Evolutionary conservation across 2,329 filamentous ascomycete species (phyloP).

Genomic region (Cercospora sp.): DNA sequence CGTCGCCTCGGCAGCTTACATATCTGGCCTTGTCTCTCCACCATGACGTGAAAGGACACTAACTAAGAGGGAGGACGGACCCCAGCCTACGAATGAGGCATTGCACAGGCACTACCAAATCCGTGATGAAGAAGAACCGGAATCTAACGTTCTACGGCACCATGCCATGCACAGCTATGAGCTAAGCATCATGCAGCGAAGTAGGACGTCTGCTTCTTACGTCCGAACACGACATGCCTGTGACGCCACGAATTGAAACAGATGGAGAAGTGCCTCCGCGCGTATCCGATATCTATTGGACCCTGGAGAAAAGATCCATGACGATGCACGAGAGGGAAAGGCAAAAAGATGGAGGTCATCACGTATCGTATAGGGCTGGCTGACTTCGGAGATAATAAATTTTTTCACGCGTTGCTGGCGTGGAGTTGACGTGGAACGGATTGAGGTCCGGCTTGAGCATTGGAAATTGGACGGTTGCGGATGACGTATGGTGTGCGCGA

Average conservation of each 20-base stretch:
- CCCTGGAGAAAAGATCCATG: not conserved
- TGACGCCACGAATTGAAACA: not conserved
- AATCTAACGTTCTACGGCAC: not conserved
- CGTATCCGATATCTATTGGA: not conserved
- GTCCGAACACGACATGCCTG: not conserved
- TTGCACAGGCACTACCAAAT: not conserved
- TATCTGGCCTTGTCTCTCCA: not conserved
- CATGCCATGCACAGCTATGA: not conserved
- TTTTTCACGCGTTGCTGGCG: not conserved
- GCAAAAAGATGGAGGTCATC: not conserved
- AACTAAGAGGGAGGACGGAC: not conserved
- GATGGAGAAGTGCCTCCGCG: not conserved
- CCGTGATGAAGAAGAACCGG: not conserved
- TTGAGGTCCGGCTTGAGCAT: not conserved
- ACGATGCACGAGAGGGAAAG: not conserved
- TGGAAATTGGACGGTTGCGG: not conserved
- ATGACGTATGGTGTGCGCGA: not conserved
- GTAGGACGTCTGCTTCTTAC: not conserved
- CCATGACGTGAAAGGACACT: not conserved
- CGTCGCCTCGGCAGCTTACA: not conserved
- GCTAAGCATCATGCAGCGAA: slow-evolving; percentile 1
- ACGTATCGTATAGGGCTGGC: not conserved
- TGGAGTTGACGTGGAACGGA: not conserved
- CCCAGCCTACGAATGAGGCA: not conserved
- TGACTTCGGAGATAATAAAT: not conserved